Percentiles rank a stretch among this genome's conserved stretches.
These are phyloP conservation scores for Dothideomycetes sp. DNA, from an alignment of 2,329 filamentous ascomycete genomes.

Conservation along the genomic window DNA sequence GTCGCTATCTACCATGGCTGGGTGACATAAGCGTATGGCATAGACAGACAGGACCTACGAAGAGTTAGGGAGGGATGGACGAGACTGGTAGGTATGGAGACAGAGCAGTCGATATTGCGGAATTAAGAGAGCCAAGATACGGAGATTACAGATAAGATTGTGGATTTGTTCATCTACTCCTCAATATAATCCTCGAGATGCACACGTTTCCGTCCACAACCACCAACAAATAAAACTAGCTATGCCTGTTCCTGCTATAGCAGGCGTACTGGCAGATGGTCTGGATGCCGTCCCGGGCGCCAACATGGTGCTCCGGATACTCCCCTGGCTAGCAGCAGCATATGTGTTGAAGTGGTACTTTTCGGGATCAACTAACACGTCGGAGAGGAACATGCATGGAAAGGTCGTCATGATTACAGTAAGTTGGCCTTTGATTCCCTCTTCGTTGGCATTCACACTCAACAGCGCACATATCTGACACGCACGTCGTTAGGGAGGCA, in stretches of 20 bases:
- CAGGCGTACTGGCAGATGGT: slow-evolving; percentile 43
- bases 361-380: slow-evolving; percentile 59
- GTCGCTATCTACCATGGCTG: slow-evolving; percentile 39
- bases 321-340: slow-evolving; percentile 41
- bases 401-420: slow-evolving; percentile 90
- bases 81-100: too few relatives aligned
- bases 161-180: too few relatives aligned
- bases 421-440: slow-evolving; percentile 15
- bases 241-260: slow-evolving; percentile 53
- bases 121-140: too few relatives aligned
- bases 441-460: too few relatives aligned
- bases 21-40: not conserved
- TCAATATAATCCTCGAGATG: too few relatives aligned
- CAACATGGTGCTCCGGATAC: slow-evolving; percentile 33
- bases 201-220: not conserved
- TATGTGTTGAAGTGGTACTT: slow-evolving; percentile 62
- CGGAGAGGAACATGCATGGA: slow-evolving; percentile 80
- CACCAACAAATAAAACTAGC: too few relatives aligned
- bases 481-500: slow-evolving; percentile 53
- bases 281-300: slow-evolving; percentile 33
- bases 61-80: too few relatives aligned
- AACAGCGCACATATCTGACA: too few relatives aligned
- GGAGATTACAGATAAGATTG: not conserved
- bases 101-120: too few relatives aligned
- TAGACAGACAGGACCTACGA: not conserved